Conservation (phyloP, 1,139 yeast genomes). For the Meyerozyma elateridarum region DNA sequence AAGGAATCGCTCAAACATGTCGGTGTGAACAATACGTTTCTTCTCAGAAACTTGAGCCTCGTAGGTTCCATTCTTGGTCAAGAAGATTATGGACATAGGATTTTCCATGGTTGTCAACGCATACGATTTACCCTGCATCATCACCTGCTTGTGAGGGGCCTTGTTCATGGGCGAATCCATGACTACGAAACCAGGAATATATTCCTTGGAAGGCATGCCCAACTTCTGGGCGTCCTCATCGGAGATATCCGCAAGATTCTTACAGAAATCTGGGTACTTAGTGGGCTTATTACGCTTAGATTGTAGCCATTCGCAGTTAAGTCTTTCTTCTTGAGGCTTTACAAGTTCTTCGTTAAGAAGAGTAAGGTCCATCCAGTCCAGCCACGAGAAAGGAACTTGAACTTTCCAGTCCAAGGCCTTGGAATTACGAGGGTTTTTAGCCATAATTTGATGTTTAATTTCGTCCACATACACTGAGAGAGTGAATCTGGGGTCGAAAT, state of each 20-base stretch:
- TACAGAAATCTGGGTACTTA: conserved; percentile 18
- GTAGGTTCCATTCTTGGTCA: conserved; percentile 17
- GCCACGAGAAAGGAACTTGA: conserved; percentile 24
- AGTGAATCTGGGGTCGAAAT: conserved; percentile 25
- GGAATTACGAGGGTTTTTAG: conserved; percentile 16
- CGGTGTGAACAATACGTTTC: conserved; percentile 23
- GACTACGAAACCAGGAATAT: conserved; percentile 25
- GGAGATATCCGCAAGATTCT: conserved; percentile 12
- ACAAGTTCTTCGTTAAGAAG: conserved; percentile 13
- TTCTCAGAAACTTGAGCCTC: conserved; percentile 13
- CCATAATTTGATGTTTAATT: conserved; percentile 12
- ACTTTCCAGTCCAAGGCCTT: conserved; percentile 9
- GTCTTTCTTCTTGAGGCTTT: conserved; percentile 10
- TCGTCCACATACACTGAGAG: conserved; percentile 21
- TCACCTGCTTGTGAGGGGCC: conserved; percentile 25
- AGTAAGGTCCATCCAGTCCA: conserved; percentile 28
- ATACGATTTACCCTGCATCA: conserved; percentile 26
- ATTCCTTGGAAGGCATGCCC: conserved; percentile 13
- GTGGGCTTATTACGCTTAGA: conserved; percentile 21
- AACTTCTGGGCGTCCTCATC: conserved; percentile 13
- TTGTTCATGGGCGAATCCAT: conserved; percentile 24
- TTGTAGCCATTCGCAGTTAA: conserved; percentile 22
- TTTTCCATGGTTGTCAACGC: conserved; percentile 16
- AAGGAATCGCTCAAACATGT: conserved; percentile 22
- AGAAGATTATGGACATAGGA: conserved; percentile 16